Evolutionary conservation across 2,329 filamentous ascomycete genomes (phyloP).

Genomic region (Aureobasidium sp.): DNA sequence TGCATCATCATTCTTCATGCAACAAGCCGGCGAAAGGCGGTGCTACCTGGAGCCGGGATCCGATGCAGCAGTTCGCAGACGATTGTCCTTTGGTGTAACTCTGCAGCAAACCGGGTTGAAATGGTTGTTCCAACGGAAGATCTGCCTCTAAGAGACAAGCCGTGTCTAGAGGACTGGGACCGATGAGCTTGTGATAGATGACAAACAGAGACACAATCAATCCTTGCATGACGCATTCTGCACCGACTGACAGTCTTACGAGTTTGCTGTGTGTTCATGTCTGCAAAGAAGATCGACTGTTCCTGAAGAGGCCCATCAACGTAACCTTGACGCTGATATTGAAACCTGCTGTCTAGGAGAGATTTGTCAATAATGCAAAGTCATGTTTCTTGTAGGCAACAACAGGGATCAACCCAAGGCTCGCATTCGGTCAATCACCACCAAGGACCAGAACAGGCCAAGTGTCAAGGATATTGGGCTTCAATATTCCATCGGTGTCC

Average conservation of each 20-base stretch:
- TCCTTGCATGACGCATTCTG: neutral
- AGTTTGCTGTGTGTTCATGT: neutral
- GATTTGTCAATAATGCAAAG: neutral
- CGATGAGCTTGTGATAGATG: neutral
- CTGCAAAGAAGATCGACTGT: neutral
- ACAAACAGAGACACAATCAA: neutral
- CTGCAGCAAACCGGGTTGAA: constrained; percentile 4
- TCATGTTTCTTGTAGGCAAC: neutral
- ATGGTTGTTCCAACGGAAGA: neutral
- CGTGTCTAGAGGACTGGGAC: neutral
- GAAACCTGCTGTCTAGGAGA: neutral
- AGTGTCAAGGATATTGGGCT: neutral
- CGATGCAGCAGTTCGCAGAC: constrained; percentile 12
- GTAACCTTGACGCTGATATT: neutral
- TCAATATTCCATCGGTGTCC: neutral
- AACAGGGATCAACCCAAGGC: neutral
- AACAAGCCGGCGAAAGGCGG: neutral
- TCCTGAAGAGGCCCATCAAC: neutral
- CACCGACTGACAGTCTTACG: neutral
- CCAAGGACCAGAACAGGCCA: constrained; percentile 4
- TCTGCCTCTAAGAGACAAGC: neutral
- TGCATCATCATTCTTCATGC: neutral
- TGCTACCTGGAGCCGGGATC: constrained; percentile 3
- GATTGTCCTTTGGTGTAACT: constrained; percentile 8
- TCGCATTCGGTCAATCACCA: neutral